Conservation (phyloP, 805 yeast genomes). For the Kregervanrija pseudodelftensis region DNA sequence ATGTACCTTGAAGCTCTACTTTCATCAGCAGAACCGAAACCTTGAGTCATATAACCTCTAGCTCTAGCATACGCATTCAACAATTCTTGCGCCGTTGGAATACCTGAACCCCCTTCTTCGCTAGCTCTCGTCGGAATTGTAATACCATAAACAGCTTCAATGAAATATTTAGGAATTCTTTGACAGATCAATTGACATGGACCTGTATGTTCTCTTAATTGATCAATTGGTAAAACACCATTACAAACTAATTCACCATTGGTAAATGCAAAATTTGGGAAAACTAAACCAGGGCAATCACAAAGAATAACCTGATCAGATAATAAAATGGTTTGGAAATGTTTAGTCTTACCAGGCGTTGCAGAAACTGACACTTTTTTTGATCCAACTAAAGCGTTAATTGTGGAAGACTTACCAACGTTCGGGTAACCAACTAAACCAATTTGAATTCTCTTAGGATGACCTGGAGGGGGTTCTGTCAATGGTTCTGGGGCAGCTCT, state of each 20-base stretch:
- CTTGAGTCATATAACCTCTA: conserved; percentile 96
- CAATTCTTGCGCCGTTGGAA: conserved; percentile 84
- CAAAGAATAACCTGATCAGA: conserved; percentile 80
- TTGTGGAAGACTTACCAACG: conserved; percentile 80
- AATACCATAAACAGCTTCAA: conserved; percentile 93
- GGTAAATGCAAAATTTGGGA: conserved; percentile 95
- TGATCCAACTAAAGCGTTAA: conserved; percentile 92
- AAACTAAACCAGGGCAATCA: conserved; percentile 98
- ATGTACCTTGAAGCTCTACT: conserved; percentile 89
- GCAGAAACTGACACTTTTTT: conserved; percentile 97
- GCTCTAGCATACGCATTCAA: conserved; percentile 91
- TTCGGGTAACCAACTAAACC: conserved; percentile 98
- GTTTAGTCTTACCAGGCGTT: conserved; percentile 98
- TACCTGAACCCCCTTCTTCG: conserved; percentile 86
- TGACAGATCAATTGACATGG: conserved; percentile 81
- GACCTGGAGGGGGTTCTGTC: conserved; percentile 42
- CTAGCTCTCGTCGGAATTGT: conserved; percentile 66
- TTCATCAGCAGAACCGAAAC: conserved; percentile 95
- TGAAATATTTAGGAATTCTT: conserved; percentile 78
- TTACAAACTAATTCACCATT: conserved; percentile 95
- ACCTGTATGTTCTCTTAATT: conserved; percentile 84
- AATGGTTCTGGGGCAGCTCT: conserved; percentile 68
- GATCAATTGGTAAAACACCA: conserved; percentile 98
- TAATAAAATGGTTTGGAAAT: conserved; percentile 90
- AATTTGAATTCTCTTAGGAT: conserved; percentile 65